phyloP scores from a whole-genome alignment of 768 basidiomycete genomes.

The Lactarius hatsudake region DNA sequence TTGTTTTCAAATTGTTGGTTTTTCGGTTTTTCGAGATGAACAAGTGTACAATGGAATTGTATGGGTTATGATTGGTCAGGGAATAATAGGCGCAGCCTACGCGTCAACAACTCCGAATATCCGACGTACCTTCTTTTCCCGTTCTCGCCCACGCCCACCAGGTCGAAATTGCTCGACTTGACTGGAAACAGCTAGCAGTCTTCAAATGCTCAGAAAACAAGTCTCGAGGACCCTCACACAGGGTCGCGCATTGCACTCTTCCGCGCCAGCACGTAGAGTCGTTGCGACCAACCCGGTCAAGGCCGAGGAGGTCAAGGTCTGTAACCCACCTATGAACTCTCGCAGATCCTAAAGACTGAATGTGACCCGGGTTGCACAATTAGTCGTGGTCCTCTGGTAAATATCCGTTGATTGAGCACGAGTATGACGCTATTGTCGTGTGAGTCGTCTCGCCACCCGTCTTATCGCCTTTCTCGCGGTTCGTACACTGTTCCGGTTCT shows the following conservation, averaged over 20 bases:
- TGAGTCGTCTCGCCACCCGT: slow-evolving; percentile 43
- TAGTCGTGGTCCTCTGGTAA: slow-evolving; percentile 81
- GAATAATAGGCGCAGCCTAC: neutral
- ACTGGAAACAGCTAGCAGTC: slow-evolving; percentile 17
- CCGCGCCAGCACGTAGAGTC: slow-evolving; percentile 56
- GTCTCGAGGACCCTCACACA: slow-evolving; percentile 51
- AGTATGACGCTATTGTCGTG: slow-evolving; percentile 99
- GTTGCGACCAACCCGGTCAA: slow-evolving; percentile 71
- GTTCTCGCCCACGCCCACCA: slow-evolving; percentile 25
- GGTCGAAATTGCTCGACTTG: slow-evolving; percentile 8
- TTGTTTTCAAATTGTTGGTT: neutral
- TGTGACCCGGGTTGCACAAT: slow-evolving; percentile 7
- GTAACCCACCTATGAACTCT: slow-evolving; percentile 24
- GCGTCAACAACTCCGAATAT: neutral
- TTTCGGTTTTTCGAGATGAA: neutral
- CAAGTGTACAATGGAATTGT: slow-evolving; percentile 1
- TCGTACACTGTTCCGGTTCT: neutral
- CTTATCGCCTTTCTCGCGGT: neutral
- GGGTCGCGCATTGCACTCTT: slow-evolving; percentile 61
- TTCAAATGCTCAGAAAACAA: slow-evolving; percentile 61
- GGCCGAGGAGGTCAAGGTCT: slow-evolving; percentile 79
- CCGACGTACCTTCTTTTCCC: neutral
- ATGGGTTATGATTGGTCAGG: slow-evolving; percentile 26
- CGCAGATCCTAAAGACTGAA: slow-evolving; percentile 15
- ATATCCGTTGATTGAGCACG: slow-evolving; percentile 97